Conservation (phyloP, 2,329 filamentous ascomycete genomes). For the Zymoseptoria crescenta region DNA sequence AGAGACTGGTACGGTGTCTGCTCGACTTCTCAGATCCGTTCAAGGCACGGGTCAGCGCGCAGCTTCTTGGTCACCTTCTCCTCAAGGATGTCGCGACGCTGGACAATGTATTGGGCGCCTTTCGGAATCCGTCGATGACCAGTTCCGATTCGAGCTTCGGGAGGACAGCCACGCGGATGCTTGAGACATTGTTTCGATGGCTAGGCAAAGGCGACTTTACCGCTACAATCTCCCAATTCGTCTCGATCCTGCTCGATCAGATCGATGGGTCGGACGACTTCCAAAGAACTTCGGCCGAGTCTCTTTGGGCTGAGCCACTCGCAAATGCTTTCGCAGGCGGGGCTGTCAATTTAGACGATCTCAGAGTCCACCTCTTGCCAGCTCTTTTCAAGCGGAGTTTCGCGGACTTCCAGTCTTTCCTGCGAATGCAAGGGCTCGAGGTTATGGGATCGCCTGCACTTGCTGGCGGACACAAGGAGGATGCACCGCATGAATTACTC, state of each 20-base stretch:
- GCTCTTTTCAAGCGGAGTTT: slow-evolving; percentile 38
- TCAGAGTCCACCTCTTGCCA: slow-evolving; percentile 42
- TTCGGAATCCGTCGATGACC: background rate
- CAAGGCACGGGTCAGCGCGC: slow-evolving; percentile 14
- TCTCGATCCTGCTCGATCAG: slow-evolving; percentile 27
- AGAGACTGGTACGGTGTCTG: slow-evolving; percentile 20
- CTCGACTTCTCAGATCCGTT: slow-evolving; percentile 9
- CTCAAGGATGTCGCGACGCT: slow-evolving; percentile 11
- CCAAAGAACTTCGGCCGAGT: background rate
- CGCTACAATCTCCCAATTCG: slow-evolving; percentile 25
- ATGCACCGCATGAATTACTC: slow-evolving; percentile 15
- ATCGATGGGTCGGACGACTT: slow-evolving; percentile 10
- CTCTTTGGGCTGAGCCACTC: slow-evolving; percentile 21
- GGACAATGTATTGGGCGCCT: slow-evolving; percentile 4
- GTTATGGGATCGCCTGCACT: slow-evolving; percentile 1
- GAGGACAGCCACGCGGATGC: background rate
- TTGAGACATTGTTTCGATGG: slow-evolving; percentile 18
- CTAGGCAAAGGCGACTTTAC: slow-evolving; percentile 31
- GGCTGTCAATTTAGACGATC: slow-evolving; percentile 22
- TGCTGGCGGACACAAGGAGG: background rate
- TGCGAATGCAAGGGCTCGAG: slow-evolving; percentile 34
- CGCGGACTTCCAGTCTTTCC: slow-evolving; percentile 34
- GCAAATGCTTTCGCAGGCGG: slow-evolving; percentile 4
- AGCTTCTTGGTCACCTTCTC: slow-evolving; percentile 14
- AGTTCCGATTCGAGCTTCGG: slow-evolving; percentile 1